phyloP scores from a whole-genome alignment of 345 rosid species.

The Populus ilicifolia region DNA sequence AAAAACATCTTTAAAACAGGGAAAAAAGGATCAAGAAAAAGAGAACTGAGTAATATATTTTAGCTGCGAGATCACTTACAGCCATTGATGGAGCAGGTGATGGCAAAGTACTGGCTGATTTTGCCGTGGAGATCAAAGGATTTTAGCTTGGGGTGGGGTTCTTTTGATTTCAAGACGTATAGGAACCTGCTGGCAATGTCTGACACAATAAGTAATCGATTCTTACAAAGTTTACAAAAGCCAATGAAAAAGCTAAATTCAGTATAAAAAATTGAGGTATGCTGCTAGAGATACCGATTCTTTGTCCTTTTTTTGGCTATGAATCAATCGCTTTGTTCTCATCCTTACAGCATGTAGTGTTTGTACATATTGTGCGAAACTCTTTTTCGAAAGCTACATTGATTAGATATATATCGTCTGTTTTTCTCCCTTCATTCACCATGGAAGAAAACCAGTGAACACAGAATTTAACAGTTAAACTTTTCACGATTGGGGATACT shows the following conservation, averaged over 20 bases:
- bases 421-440: no score
- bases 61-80: constrained; percentile 1
- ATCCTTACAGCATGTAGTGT: background rate
- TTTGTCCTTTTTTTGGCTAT: background rate
- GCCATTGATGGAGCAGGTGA: background rate
- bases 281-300: background rate
- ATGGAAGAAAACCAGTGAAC: no score
- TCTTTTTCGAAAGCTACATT: background rate
- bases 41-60: no score
- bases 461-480: no score
- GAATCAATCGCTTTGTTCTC: background rate
- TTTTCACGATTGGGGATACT: no score
- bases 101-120: background rate
- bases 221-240: background rate
- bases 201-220: background rate
- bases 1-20: background rate
- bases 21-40: no score
- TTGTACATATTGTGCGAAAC: background rate
- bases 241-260: background rate
- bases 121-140: background rate
- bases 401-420: no score
- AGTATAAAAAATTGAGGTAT: background rate
- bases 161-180: background rate
- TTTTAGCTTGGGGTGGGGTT: background rate
- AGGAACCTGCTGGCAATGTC: background rate